Evolutionary conservation across 2,329 filamentous ascomycete genomes (phyloP), one percentile per base, ranked within the genome.

Genomic region (Neonectria hederae): DNA sequence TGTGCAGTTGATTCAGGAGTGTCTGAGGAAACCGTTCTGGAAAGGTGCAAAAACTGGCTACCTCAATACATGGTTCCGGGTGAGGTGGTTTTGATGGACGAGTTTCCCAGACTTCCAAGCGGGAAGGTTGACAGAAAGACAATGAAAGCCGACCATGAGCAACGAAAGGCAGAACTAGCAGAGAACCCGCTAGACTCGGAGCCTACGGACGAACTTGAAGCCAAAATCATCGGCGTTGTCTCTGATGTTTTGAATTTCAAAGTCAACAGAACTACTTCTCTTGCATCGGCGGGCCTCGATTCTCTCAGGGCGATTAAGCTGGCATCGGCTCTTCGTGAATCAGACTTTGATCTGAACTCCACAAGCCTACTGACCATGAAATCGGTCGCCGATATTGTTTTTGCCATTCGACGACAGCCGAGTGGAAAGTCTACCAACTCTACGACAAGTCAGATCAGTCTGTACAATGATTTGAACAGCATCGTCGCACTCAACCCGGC

Each of bases 11-110:
- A 87, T 38, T 71, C 77, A 3, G 65, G 59, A 9, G 71, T 68
- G 8, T 58, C 60, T 0, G 62, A 80, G 78, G 19, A 77, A 75
- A 35, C 76, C 76, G 80, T 97, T 11, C 73, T 86, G 32, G 74
- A 83, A 17, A 85, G 83, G 5, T 97, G 93, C 77, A 84, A 83
- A 54, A 83, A 84, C 54, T 97, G 93, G 92, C 83, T 97, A 1
- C 93, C 94, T 0, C 83, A 84, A 4, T 96, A 90, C 74, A 97
- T 97, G 94, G 80, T 97, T 1, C 94, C 94, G 0, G 85, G 86
- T 4, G 91, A 97, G 65, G 80, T 97, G 24, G 77, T 93, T 0
- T 73, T 91, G 1, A 79, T 91, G 66, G 69, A 83, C 0, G 81
- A 84, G 9, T 89, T 97, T 60, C 93, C 93, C 1, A 88, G 90